Evolutionary conservation across 768 basidiomycete species (phyloP).

Genomic region (Leucogyrophana mollusca): DNA sequence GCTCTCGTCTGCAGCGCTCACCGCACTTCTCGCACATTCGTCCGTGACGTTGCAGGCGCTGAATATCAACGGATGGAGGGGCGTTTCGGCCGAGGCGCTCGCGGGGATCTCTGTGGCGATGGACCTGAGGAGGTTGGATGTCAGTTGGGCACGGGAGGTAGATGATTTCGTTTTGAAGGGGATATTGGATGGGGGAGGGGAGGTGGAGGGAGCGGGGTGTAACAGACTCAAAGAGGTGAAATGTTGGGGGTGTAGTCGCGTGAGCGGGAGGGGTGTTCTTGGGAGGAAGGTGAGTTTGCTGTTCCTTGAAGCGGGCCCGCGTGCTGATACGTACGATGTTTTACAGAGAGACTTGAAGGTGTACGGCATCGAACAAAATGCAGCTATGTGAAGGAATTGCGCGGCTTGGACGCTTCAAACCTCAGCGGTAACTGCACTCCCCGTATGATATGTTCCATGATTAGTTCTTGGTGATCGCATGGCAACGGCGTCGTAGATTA

Average conservation of each 20-base stretch:
- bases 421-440: too few species aligned
- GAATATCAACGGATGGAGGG: conserved; percentile 78
- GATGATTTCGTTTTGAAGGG: conserved; percentile 82
- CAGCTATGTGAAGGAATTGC: conserved; percentile 8
- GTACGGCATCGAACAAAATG: conserved; percentile 42
- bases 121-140: conserved; percentile 60
- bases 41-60: conserved; percentile 55
- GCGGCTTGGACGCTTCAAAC: too few species aligned
- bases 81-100: conserved; percentile 49
- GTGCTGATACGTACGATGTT: background rate
- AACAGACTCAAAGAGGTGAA: conserved; percentile 41
- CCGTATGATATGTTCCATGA: too few species aligned
- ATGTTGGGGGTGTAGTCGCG: conserved; percentile 54
- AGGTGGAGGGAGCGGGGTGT: too few species aligned
- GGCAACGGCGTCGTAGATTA: too few species aligned
- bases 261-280: conserved; percentile 44
- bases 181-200: conserved; percentile 47
- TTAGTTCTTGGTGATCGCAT: too few species aligned
- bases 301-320: background rate
- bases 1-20: conserved; percentile 53
- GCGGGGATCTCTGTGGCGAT: conserved; percentile 32
- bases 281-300: conserved; percentile 35
- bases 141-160: conserved; percentile 82
- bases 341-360: conserved; percentile 24
- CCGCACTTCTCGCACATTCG: conserved; percentile 67